Evolutionary conservation across 306 rosid species (phyloP).

Genomic region (Arachis stenosperma): DNA sequence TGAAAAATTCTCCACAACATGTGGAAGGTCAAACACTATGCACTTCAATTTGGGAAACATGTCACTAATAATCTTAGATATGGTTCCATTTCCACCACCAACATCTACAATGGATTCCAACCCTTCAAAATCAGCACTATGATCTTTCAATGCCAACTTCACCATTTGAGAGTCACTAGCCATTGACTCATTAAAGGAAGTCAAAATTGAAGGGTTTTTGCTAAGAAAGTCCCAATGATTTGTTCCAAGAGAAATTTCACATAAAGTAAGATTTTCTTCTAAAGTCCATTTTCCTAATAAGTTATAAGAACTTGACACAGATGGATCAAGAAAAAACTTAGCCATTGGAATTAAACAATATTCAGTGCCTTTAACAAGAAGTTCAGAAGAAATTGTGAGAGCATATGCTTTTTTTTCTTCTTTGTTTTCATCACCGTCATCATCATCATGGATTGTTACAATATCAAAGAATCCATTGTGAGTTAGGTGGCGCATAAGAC

Average conservation of each 20-base stretch:
- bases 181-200: constrained; percentile 39
- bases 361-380: constrained; percentile 7
- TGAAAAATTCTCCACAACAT: not conserved
- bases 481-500: constrained; percentile 41
- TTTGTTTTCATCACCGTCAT: not conserved
- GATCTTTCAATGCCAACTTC: constrained; percentile 43
- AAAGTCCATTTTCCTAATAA: not conserved
- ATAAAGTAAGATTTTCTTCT: not conserved
- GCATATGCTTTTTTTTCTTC: constrained; percentile 46
- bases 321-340: not conserved
- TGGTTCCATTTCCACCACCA: constrained; percentile 26
- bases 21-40: constrained; percentile 23
- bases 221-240: constrained; percentile 2
- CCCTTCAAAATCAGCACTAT: constrained; percentile 45
- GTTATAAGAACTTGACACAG: not conserved
- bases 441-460: not conserved
- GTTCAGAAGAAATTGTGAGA: constrained; percentile 33
- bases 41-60: constrained; percentile 14
- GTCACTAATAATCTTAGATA: constrained; percentile 9
- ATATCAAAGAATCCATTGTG: constrained; percentile 36
- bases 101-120: constrained; percentile 38
- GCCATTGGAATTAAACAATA: not conserved
- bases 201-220: not conserved
- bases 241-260: constrained; percentile 6
- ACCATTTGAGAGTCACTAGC: constrained; percentile 46